These are phyloP conservation scores for Whalleya microplaca DNA, from an alignment of 2,329 filamentous ascomycete species.

Conservation along the genomic window DNA sequence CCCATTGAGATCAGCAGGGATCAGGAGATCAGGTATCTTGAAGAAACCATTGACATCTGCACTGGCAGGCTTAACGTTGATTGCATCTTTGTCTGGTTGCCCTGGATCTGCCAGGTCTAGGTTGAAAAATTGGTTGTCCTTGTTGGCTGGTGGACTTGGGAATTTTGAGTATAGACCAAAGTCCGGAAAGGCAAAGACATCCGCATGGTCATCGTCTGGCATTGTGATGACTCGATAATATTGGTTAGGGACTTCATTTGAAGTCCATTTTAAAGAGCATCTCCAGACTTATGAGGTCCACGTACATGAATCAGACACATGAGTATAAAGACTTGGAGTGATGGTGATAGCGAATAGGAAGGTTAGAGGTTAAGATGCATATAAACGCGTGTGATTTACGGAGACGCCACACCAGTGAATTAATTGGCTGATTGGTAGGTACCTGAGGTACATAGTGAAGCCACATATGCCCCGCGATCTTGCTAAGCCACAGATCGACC, in stretches of 20 bases:
- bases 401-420: constrained; percentile 4
- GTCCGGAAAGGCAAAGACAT: constrained; percentile 67
- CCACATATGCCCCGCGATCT: constrained; percentile 26
- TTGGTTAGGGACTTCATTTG: constrained; percentile 22
- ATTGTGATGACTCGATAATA: constrained; percentile 30
- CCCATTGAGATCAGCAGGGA: constrained; percentile 10
- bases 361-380: not conserved
- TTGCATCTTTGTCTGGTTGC: constrained; percentile 4
- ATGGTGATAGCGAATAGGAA: not conserved
- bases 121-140: constrained; percentile 48
- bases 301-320: not conserved
- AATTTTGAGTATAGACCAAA: constrained; percentile 61
- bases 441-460: no score
- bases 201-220: constrained; percentile 48
- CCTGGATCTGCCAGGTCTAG: constrained; percentile 40
- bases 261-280: not conserved
- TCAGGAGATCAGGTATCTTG: constrained; percentile 42
- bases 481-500: constrained; percentile 22
- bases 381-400: constrained; percentile 6
- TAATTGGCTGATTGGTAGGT: no score
- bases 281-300: not conserved
- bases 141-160: constrained; percentile 40
- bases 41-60: constrained; percentile 45
- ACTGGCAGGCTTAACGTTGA: constrained; percentile 14
- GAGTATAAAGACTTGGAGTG: no score